Base-by-base conservation (phyloP, 768 basidiomycete genomes). In the Macrocybe gigantea region DNA sequence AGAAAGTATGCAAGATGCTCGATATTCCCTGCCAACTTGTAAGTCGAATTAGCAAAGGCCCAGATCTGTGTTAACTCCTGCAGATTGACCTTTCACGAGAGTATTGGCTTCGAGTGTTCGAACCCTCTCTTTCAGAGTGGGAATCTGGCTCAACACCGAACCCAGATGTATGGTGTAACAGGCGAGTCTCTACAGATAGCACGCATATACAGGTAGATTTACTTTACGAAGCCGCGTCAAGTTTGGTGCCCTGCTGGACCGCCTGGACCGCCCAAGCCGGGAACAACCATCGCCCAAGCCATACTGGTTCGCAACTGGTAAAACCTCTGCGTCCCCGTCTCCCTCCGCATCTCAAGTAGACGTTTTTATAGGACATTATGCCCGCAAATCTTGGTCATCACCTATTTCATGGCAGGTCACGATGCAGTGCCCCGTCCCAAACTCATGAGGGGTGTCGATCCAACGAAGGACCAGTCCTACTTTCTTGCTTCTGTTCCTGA, bases 141-240 rank as follows among this genome's bases (percentile, higher is more conserved):
- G 79, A 86, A 58, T 53, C 64, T 3, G 94, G 94, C 1, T 62
- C 74, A 7, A 95, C 91, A 1, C 94, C 94, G 0, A 97, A 96
- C 65, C 93, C 94, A 0, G 94, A 97, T 59, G 82, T 97, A 1
- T 82, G 80, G 75, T 97, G 94, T 60, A 98, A 98, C 67, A 80
- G 69, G 91, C 88, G 43, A 45, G 67, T 50, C 12, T 41, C 9
- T 11, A 6, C 12, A 7, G 22, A 6, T n/a, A 29, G 22, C 22
- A 4, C 4, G 22, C 22, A 22, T 22, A 22, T 22, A 22, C 22
- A 22, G 22, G 51, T 15, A 35, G 49, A 6, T 35, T 38, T 44
- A 30, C 30, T 7, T 9, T 22, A 12, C 5, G 4, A 50, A 93
- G 90, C 60, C 88, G 93, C 63, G 87, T 95, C 55, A 95, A 96